Percentiles rank a stretch among this genome's conserved stretches.
Evolutionary conservation across 2,329 filamentous ascomycete genomes (phyloP).

Genomic region (Decorospora gaudefroyi): DNA sequence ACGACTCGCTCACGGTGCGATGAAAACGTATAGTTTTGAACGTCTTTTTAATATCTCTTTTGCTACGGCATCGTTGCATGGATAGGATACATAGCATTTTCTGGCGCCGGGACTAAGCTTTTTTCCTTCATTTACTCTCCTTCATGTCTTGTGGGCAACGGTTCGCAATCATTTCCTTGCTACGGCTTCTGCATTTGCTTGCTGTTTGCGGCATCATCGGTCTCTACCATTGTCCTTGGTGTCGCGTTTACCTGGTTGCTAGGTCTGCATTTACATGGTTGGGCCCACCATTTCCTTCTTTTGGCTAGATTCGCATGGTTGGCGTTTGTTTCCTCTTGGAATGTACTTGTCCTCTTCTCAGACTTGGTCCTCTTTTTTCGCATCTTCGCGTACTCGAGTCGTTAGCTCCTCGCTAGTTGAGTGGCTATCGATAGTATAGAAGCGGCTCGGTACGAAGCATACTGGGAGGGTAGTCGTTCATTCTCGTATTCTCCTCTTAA

Average conservation of each 20-base stretch:
- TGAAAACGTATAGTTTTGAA: background rate
- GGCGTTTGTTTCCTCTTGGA: conserved; percentile 11
- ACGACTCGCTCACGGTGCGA: background rate
- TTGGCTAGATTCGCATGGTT: conserved; percentile 12
- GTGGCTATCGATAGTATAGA: conserved; percentile 14
- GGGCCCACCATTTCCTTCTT: conserved; percentile 2
- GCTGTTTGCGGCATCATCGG: background rate
- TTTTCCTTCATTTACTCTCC: conserved; percentile 5
- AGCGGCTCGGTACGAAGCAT: conserved; percentile 11
- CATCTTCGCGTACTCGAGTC: conserved; percentile 5
- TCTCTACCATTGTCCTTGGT: background rate
- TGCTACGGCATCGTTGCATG: conserved; percentile 3
- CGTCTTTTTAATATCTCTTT: background rate
- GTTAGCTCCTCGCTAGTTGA: conserved; percentile 13
- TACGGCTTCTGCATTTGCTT: background rate
- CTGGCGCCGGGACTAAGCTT: conserved; percentile 16
- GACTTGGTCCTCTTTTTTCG: background rate
- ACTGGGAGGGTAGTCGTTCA: conserved; percentile 12
- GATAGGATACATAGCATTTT: conserved; percentile 13
- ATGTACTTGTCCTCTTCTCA: background rate
- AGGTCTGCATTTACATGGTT: conserved; percentile 10
- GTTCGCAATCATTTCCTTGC: background rate
- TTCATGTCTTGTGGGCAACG: background rate
- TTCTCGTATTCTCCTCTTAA: conserved; percentile 6
- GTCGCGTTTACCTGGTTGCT: background rate